Evolutionary conservation across 2,329 filamentous ascomycete genomes (phyloP).

Genomic region (Cytospora schulzeri): DNA sequence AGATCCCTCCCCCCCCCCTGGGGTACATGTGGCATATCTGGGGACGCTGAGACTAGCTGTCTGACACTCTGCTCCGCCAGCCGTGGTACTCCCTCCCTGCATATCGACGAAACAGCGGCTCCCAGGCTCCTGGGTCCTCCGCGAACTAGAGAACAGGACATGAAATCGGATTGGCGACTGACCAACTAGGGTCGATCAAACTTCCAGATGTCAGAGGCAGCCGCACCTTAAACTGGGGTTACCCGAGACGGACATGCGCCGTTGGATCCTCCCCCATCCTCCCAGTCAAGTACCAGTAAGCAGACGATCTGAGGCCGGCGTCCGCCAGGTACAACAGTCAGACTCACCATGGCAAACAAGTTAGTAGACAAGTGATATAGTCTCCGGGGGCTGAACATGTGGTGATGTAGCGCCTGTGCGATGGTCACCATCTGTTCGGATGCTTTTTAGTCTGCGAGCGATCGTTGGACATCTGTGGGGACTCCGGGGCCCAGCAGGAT

Average conservation of each 20-base stretch:
- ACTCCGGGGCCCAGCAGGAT: conserved; percentile 4
- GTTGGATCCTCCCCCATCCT: neutral
- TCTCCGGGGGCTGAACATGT: conserved; percentile 11
- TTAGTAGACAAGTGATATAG: neutral
- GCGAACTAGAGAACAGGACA: neutral
- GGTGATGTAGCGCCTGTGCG: conserved; percentile 6
- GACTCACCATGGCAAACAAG: neutral
- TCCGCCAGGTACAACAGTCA: conserved; percentile 16
- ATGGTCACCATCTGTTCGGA: conserved; percentile 1
- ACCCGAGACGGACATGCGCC: conserved; percentile 20
- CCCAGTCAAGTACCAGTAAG: conserved; percentile 2
- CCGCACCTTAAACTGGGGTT: conserved; percentile 13
- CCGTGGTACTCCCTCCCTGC: neutral
- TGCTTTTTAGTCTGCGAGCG: neutral
- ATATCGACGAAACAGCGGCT: neutral
- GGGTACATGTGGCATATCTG: neutral
- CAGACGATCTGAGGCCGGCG: conserved; percentile 7
- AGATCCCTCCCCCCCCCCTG: neutral
- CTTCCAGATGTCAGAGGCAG: conserved; percentile 2
- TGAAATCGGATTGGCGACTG: neutral
- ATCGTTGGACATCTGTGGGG: conserved; percentile 13
- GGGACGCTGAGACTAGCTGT: neutral
- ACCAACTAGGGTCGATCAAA: neutral
- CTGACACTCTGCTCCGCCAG: neutral
- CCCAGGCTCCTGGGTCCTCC: neutral